Evolutionary conservation across 2,329 filamentous ascomycete genomes (phyloP).

Genomic region (Neofusicoccum laricinum): DNA sequence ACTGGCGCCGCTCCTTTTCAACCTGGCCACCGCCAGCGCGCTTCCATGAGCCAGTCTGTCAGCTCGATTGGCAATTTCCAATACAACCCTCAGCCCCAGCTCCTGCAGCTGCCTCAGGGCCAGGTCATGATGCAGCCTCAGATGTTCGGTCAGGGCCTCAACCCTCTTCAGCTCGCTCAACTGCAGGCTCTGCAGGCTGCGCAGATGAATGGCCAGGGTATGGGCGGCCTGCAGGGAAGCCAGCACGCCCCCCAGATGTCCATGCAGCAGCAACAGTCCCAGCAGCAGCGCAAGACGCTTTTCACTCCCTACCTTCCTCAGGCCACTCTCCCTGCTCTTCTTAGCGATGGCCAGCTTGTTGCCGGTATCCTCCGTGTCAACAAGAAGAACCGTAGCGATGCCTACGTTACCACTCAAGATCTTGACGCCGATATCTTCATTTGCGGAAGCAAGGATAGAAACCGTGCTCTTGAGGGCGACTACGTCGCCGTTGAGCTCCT

Average conservation of each 20-base stretch:
- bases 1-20: slow-evolving; percentile 74
- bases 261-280: slow-evolving; percentile 58
- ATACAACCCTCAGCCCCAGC: slow-evolving; percentile 80
- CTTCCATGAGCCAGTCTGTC: slow-evolving; percentile 81
- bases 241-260: slow-evolving; percentile 68
- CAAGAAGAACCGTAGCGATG: slow-evolving; percentile 99
- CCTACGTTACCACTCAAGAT: slow-evolving; percentile 92
- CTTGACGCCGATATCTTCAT: slow-evolving; percentile 99
- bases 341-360: slow-evolving; percentile 89
- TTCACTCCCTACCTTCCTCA: slow-evolving; percentile 98
- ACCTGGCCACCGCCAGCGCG: slow-evolving; percentile 82
- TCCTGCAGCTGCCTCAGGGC: slow-evolving; percentile 78
- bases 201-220: slow-evolving; percentile 73
- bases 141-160: slow-evolving; percentile 85
- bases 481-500: slow-evolving; percentile 93
- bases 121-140: slow-evolving; percentile 82
- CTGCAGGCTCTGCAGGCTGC: slow-evolving; percentile 89
- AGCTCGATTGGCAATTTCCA: slow-evolving; percentile 83
- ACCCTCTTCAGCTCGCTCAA: slow-evolving; percentile 83
- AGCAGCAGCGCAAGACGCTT: slow-evolving; percentile 94
- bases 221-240: slow-evolving; percentile 61
- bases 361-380: slow-evolving; percentile 96
- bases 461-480: slow-evolving; percentile 93
- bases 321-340: slow-evolving; percentile 83
- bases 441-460: slow-evolving; percentile 97